phyloP scores from a whole-genome alignment of 306 rosid genomes.

The Quercus wislizeni region DNA sequence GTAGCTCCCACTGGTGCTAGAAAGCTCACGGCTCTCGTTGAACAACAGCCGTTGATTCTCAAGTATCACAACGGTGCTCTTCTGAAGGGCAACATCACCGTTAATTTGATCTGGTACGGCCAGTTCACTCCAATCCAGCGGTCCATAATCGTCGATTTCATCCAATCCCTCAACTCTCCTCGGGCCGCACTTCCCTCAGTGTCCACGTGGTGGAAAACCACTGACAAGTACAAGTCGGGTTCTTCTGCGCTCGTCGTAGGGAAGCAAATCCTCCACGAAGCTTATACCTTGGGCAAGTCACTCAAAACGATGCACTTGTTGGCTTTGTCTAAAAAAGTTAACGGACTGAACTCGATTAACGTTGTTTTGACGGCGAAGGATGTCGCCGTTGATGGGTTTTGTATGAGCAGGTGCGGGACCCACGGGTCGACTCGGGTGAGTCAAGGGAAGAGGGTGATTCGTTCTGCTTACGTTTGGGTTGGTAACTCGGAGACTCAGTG shows the following conservation, averaged over 20 bases:
- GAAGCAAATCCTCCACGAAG: constrained; percentile 57
- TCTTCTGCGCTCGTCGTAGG: constrained; percentile 62
- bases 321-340: constrained; percentile 46
- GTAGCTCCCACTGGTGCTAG: constrained; percentile 15
- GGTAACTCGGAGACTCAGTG: constrained; percentile 86
- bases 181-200: constrained; percentile 42
- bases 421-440: constrained; percentile 45
- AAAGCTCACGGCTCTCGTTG: constrained; percentile 43
- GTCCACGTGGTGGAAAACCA: constrained; percentile 82
- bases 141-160: constrained; percentile 68
- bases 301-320: constrained; percentile 38
- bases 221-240: constrained; percentile 65
- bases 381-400: constrained; percentile 74
- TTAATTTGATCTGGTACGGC: constrained; percentile 88
- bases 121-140: constrained; percentile 71
- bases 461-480: constrained; percentile 71
- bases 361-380: constrained; percentile 72
- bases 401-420: constrained; percentile 68
- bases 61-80: constrained; percentile 86
- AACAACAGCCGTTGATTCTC: constrained; percentile 69
- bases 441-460: constrained; percentile 7
- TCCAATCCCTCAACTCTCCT: constrained; percentile 43
- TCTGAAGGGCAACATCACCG: constrained; percentile 71
- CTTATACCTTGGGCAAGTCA: constrained; percentile 59
- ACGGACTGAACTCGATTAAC: constrained; percentile 43